Evolutionary conservation across 495 filamentous ascomycete genomes (phyloP), one percentile per base, ranked within the genome.

Genomic region (Lepraria neglecta): DNA sequence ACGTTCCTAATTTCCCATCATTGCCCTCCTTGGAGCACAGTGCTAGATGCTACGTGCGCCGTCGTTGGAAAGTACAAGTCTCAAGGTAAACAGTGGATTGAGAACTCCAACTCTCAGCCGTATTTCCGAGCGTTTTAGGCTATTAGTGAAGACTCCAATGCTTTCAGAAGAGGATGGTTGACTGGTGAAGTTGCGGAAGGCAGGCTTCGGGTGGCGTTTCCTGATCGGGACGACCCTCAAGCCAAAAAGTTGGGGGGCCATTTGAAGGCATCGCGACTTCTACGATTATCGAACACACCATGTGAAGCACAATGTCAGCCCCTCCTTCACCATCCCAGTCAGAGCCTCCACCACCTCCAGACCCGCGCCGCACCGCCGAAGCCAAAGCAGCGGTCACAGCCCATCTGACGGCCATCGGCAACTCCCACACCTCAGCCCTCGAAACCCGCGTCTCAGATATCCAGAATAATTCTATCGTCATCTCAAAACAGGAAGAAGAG

Each of bases 301-400:
- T 52, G 48, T 52, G 27, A n/a, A 52, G 27, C 27, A 52, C 15
- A 11, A 21, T 31, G 3, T 31, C 48, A 10, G 48, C 48, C 31
- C 48, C 48, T n/a, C 28, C 48, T 33, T 52, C 48, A 7, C 48
- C 48, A 28, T 52, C 28, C 28, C 48, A 52, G 12, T 31, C 48
- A 31, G 48, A 52, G 0, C 24, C 57, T 0, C 56, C 42, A 5
- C 43, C 54, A 30, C 50, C 58, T 9, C 68, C 67, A 44, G 35
- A 64, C 53, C 63, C 63, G 30, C 72, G 64, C 67, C 80, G 72
- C 67, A 82, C 75, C 60, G 70, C 77, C 56, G 84, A 92, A 80
- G 89, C 91, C 54, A 83, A 85, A 68, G 75, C 81, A 51, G 88
- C 89, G 15, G 84, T 96, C 70, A 81, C 85, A 21, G 88, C 88